Conservation (phyloP, 2,329 filamentous ascomycete species). For the Botrytis aclada region DNA sequence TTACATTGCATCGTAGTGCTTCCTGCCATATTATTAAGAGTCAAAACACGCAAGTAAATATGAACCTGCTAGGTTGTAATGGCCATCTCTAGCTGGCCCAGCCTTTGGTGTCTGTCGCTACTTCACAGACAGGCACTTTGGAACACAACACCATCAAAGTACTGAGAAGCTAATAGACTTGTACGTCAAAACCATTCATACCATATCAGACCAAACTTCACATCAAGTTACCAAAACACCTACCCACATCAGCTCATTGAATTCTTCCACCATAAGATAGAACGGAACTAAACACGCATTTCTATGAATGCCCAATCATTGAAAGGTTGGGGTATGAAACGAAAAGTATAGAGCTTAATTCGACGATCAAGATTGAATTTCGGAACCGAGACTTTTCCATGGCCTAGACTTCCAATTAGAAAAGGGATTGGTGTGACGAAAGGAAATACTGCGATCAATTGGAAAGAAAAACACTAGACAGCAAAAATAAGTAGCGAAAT, state of each 20-base stretch:
- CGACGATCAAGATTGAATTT: neutral
- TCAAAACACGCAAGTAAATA: neutral
- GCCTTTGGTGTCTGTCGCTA: neutral
- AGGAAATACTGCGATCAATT: neutral
- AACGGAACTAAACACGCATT: too few species aligned
- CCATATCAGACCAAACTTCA: neutral
- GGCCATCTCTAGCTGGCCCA: neutral
- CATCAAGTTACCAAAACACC: too few species aligned
- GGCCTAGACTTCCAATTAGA: neutral
- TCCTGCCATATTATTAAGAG: neutral
- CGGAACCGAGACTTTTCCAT: neutral
- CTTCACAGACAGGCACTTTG: fast-evolving
- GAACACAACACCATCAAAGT: neutral
- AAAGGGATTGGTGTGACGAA: neutral
- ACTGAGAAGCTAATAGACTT: neutral
- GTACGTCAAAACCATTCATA: neutral
- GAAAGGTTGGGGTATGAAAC: neutral
- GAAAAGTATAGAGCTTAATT: neutral
- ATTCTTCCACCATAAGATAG: too few species aligned
- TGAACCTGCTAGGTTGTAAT: fast-evolving
- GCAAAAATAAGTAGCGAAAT: neutral
- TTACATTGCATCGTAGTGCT: neutral
- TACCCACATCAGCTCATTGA: too few species aligned
- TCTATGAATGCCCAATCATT: too few species aligned
- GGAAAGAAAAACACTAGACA: neutral